A percentile compares a stretch with the other conserved stretches of the same genome.
phyloP scores from a whole-genome alignment of 371 early-diverging fungal species.

The Mortierella polycephala region DNA sequence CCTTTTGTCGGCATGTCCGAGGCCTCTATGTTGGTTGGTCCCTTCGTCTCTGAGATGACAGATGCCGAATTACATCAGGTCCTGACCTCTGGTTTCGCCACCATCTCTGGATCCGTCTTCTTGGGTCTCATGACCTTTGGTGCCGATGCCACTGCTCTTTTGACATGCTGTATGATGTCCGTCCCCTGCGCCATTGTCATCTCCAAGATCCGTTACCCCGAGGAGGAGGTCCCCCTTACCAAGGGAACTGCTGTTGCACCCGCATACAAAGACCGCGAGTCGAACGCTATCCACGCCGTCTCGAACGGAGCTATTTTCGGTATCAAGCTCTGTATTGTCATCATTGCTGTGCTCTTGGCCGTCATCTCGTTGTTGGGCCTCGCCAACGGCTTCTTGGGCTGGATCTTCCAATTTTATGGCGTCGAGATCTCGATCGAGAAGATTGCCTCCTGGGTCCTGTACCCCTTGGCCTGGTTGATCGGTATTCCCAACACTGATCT shows the following conservation, averaged over 20 bases:
- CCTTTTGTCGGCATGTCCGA: constrained; percentile 89
- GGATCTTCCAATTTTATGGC: constrained; percentile 80
- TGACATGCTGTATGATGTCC: constrained; percentile 94
- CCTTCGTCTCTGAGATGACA: constrained; percentile 88
- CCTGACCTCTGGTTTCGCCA: constrained; percentile 94
- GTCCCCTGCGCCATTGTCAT: constrained; percentile 89
- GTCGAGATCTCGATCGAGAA: constrained; percentile 74
- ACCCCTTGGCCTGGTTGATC: constrained; percentile 85
- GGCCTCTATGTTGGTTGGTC: constrained; percentile 84
- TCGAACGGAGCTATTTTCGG: constrained; percentile 90
- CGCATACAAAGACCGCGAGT: constrained; percentile 70
- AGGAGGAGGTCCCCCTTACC: constrained; percentile 82
- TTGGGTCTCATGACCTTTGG: constrained; percentile 78
- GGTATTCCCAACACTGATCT: constrained; percentile 77
- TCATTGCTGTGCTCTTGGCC: constrained; percentile 81
- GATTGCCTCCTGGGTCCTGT: constrained; percentile 82
- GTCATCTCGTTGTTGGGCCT: constrained; percentile 78
- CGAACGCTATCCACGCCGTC: constrained; percentile 86
- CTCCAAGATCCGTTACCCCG: constrained; percentile 89
- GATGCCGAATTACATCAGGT: constrained; percentile 86
- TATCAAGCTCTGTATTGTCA: constrained; percentile 79
- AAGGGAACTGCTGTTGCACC: constrained; percentile 72
- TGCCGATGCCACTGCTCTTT: constrained; percentile 70
- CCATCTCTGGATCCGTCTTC: constrained; percentile 92
- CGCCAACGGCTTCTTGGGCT: constrained; percentile 77